These are phyloP conservation scores for bread wheat (Triticum aestivum) DNA, from an alignment of 176 grass and related monocot species.

Conservation along the genomic window IWGSC_CS_RefSeq_v2.1 NC_057796.1:98731641-98732140, in stretches of 20 bases:
- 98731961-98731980: not conserved
- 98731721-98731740: conserved; percentile 96
- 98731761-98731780: conserved; percentile 34
- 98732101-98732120: not conserved
- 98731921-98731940: not conserved
- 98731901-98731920: conserved; percentile 13
- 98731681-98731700: conserved; percentile 33
- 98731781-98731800: conserved; percentile 1
- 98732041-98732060: not conserved
- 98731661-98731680: conserved; percentile 25
- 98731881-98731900: not conserved
- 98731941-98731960: not conserved
- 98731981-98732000: not conserved
- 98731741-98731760: conserved; percentile 1
- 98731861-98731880: not conserved
- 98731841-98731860: not conserved
- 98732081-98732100: not conserved
- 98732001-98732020: not conserved
- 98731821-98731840: not conserved
- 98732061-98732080: not conserved
- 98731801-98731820: not conserved
- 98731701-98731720: conserved; percentile 45
- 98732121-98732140: not conserved
- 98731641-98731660: conserved; percentile 30
- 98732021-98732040: not conserved